Percentiles rank a stretch among this genome's conserved stretches.
phyloP scores from a whole-genome alignment of 805 yeast species.

The Cyberlindnera bimundalis region DNA sequence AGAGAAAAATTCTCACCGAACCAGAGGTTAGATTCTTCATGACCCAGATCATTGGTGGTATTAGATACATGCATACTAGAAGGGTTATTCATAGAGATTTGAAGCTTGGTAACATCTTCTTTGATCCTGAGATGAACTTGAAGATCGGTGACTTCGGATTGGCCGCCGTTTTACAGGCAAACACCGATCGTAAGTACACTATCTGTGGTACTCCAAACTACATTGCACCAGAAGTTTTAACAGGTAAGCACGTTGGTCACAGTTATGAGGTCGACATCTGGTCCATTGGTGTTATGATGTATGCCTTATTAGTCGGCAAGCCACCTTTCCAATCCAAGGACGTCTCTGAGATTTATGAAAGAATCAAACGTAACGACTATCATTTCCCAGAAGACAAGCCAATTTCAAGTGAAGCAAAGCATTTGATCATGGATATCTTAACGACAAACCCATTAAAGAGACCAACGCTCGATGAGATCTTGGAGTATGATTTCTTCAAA shows the following conservation, averaged over 20 bases:
- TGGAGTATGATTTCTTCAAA: conserved; percentile 82
- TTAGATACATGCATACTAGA: conserved; percentile 86
- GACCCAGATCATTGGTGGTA: conserved; percentile 93
- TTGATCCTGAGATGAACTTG: conserved; percentile 89
- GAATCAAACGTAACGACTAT: conserved; percentile 81
- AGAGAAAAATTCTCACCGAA: conserved; percentile 80
- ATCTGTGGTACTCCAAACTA: conserved; percentile 99
- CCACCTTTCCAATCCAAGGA: conserved; percentile 98
- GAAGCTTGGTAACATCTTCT: conserved; percentile 92
- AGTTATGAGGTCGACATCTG: conserved; percentile 94
- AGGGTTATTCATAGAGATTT: conserved; percentile 94
- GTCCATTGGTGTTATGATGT: conserved; percentile 97
- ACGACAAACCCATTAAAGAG: conserved; percentile 76
- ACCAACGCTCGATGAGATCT: conserved; percentile 75
- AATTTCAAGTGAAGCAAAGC: conserved; percentile 68
- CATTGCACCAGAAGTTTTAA: conserved; percentile 95
- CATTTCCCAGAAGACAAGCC: conserved; percentile 67
- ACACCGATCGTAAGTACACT: conserved; percentile 77
- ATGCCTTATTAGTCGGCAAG: conserved; percentile 86
- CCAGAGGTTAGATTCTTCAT: conserved; percentile 88
- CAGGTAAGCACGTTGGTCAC: conserved; percentile 85
- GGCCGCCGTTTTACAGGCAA: conserved; percentile 84
- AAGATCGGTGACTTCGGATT: conserved; percentile 98
- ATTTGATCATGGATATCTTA: conserved; percentile 68
- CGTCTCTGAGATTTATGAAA: conserved; percentile 85